Base-by-base conservation (phyloP, 1,139 yeast species). In the Suhomyces terraborum region DNA sequence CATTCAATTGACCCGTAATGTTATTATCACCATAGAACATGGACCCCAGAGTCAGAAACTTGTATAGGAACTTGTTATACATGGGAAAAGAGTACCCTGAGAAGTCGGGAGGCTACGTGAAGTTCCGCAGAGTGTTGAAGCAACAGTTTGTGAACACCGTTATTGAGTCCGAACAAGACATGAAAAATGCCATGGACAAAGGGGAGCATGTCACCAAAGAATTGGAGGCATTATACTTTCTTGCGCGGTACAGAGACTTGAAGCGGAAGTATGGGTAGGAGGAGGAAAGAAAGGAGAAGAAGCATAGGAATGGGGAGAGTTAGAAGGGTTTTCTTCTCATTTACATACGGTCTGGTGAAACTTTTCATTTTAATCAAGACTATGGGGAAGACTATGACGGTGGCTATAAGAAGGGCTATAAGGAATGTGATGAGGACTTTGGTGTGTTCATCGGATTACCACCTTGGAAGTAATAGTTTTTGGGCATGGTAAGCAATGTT, bases 31-130 rank as follows among this genome's bases (percentile, higher is more conserved):
- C 22, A 12, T n/a, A n/a, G n/a, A n/a, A n/a, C n/a, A 69, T 69
- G 74, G 59, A 67, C 42, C 64, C 66, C 3, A 40, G 58, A 32
- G 61, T 68, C 10, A 51, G 71, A 28, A 54, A 50, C 21, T 51
- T 68, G 25, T 68, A 61, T 51, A 61, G 62, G 41, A 54, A 50
- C 30, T 53, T 69, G 23, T 51, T 67, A 9, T 68, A 56, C 46
- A 65, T 68, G 62, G 73, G 69, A 6, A 56, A 52, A 42, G 73
- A 67, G 28, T 67, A 67, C 46, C 74, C 74, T 4, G 47, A 28
- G 5, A 54, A 55, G 33, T 56, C 61, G 44, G 70, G 64, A 8
- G 75, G 70, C 2, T 58, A 53, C 32, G 22, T 17, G 16, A 57
- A 58, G 47, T 56, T 68, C 42, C 46, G 54, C 24, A 23, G 33